Conservation (phyloP, 768 basidiomycete species). For the Pisolithus marmoratus region DNA sequence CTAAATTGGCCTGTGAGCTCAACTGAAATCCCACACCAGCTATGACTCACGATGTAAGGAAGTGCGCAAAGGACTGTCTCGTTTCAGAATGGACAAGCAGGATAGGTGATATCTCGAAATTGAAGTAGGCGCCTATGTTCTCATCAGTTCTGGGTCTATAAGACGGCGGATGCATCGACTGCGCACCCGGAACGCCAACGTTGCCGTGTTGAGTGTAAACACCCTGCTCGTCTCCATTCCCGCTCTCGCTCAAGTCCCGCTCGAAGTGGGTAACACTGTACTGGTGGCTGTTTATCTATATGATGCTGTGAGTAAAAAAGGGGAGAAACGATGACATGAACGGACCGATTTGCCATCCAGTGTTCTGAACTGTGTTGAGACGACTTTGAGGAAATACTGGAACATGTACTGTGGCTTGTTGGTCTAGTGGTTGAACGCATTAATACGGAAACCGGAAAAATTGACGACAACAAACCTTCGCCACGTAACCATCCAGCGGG, state of each 20-base stretch:
- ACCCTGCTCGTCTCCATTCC: slow-evolving; percentile 55
- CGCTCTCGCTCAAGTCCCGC: slow-evolving; percentile 72
- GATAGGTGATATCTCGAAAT: slow-evolving; percentile 96
- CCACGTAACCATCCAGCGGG: slow-evolving; percentile 68
- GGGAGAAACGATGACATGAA: slow-evolving; percentile 5
- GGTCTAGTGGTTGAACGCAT: slow-evolving; percentile 41
- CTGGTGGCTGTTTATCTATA: slow-evolving; percentile 81
- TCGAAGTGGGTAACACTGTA: slow-evolving; percentile 97
- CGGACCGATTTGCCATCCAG: slow-evolving; percentile 65
- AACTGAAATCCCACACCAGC: not conserved
- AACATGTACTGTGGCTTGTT: slow-evolving; percentile 86
- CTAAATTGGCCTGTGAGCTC: slow-evolving; percentile 35
- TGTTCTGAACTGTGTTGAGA: slow-evolving; percentile 90
- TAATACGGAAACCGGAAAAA: slow-evolving; percentile 1
- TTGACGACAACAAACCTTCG: slow-evolving; percentile 39
- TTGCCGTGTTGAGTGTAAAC: slow-evolving; percentile 71
- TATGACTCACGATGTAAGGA: slow-evolving; percentile 86
- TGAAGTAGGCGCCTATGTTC: slow-evolving; percentile 73
- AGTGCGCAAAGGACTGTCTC: slow-evolving; percentile 95
- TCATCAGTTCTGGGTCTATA: not conserved
- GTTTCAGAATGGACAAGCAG: slow-evolving; percentile 88
- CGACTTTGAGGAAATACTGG: slow-evolving; percentile 99
- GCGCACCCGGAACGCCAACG: slow-evolving; percentile 61
- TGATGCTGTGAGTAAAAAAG: slow-evolving; percentile 4
- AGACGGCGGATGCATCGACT: not conserved